Conservation (phyloP, 2,329 filamentous ascomycete species). For the Fragosphaeria purpurea region DNA sequence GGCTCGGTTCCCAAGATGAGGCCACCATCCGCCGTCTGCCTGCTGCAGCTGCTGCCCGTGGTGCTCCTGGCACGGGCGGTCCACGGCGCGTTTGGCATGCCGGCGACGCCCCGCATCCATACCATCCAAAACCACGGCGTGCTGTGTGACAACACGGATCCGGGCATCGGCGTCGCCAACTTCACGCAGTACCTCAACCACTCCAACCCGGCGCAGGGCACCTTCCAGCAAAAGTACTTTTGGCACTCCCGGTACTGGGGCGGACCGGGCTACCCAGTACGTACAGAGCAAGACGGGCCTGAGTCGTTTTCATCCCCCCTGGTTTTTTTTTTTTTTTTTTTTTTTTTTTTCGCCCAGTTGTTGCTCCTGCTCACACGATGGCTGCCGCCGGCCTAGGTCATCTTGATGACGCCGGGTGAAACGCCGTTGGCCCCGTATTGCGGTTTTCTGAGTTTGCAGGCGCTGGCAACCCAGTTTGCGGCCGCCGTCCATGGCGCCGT, state of each 20-base stretch:
- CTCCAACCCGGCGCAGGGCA: neutral
- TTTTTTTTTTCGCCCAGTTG: neutral
- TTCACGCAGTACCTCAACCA: slow-evolving; percentile 9
- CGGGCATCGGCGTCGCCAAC: slow-evolving; percentile 1
- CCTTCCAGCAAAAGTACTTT: slow-evolving; percentile 6
- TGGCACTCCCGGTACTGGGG: slow-evolving; percentile 6
- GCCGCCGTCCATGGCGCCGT: neutral
- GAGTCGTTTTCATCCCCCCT: too few relatives aligned
- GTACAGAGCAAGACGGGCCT: too few relatives aligned
- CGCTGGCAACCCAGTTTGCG: neutral
- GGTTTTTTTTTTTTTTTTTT: neutral
- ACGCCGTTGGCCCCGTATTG: neutral
- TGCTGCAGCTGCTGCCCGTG: too few relatives aligned
- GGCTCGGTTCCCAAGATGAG: too few relatives aligned
- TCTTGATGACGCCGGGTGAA: slow-evolving; percentile 7
- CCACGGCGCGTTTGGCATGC: neutral
- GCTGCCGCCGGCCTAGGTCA: neutral
- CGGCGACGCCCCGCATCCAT: neutral
- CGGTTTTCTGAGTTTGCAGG: neutral
- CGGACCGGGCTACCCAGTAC: slow-evolving; percentile 7
- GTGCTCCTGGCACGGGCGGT: neutral
- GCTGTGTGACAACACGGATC: neutral
- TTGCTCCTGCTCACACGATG: neutral
- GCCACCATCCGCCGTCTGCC: too few relatives aligned
- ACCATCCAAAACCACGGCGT: neutral